A percentile compares a stretch with the other conserved stretches of the same genome.
Evolutionary conservation across 257 asterid genomes (phyloP).

Genomic region (Galeopsis tetrahit): DNA sequence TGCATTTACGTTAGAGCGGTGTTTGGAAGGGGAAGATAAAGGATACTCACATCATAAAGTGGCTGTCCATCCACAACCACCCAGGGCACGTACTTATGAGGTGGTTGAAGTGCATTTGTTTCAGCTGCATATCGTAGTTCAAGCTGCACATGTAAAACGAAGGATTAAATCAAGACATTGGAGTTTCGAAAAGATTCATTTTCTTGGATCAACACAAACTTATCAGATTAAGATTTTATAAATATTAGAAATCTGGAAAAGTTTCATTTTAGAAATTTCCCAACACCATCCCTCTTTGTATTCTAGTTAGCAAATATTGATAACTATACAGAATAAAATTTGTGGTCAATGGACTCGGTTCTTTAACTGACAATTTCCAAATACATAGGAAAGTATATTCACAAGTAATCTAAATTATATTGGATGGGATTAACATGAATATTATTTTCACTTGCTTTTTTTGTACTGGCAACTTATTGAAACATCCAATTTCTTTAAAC

Average conservation of each 20-base stretch:
- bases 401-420: not conserved
- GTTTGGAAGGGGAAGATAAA: constrained; percentile 19
- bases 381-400: not conserved
- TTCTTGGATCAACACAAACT: not conserved
- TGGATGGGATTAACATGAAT: not conserved
- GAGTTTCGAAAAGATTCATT: not conserved
- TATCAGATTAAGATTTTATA: not conserved
- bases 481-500: not conserved
- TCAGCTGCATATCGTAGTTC: constrained; percentile 66
- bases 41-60: constrained; percentile 75
- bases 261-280: constrained; percentile 19
- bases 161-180: not conserved
- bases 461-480: not conserved
- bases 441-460: not conserved
- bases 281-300: not conserved
- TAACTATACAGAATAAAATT: not conserved
- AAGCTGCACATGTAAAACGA: constrained; percentile 58
- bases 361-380: not conserved
- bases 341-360: not conserved
- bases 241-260: not conserved
- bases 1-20: not conserved
- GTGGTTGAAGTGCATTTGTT: constrained; percentile 83
- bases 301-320: not conserved
- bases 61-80: constrained; percentile 88
- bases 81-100: constrained; percentile 92